Evolutionary conservation across 495 filamentous ascomycete species (phyloP).

Genomic region (Aspergillus baeticus): DNA sequence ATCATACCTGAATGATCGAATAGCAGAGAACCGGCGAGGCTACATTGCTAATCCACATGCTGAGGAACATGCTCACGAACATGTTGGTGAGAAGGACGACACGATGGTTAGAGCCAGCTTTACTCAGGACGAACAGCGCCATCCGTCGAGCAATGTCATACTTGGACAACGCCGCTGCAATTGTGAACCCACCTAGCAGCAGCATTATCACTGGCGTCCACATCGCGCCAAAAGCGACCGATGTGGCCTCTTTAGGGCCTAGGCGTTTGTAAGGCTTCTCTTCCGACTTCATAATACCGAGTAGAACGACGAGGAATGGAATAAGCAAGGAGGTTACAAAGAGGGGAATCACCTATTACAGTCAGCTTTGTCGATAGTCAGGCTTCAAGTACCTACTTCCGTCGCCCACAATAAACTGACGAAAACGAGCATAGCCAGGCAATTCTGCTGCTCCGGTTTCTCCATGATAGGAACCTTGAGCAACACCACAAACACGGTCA

Average conservation of each 20-base stretch:
- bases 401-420: slow-evolving; percentile 96
- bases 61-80: slow-evolving; percentile 96
- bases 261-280: slow-evolving; percentile 68
- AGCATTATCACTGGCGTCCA: slow-evolving; percentile 99
- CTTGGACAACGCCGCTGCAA: slow-evolving; percentile 93
- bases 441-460: slow-evolving; percentile 88
- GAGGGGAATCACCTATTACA: slow-evolving; percentile 81
- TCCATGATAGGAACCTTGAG: slow-evolving; percentile 76
- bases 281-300: slow-evolving; percentile 79
- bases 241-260: slow-evolving; percentile 69
- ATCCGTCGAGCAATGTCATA: slow-evolving; percentile 97
- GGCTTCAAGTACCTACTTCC: slow-evolving; percentile 58
- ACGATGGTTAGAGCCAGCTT: slow-evolving; percentile 85
- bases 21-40: slow-evolving; percentile 98
- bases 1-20: slow-evolving; percentile 80
- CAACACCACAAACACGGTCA: slow-evolving; percentile 69
- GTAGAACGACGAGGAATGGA: slow-evolving; percentile 86
- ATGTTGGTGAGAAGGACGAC: slow-evolving; percentile 92
- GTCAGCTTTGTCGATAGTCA: slow-evolving; percentile 19
- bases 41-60: slow-evolving; percentile 99
- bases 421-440: slow-evolving; percentile 88
- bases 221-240: slow-evolving; percentile 88
- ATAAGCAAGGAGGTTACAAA: slow-evolving; percentile 95
- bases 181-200: slow-evolving; percentile 91
- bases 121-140: slow-evolving; percentile 95